Conservation (phyloP, 768 basidiomycete genomes). For the Artomyces pyxidatus region DNA sequence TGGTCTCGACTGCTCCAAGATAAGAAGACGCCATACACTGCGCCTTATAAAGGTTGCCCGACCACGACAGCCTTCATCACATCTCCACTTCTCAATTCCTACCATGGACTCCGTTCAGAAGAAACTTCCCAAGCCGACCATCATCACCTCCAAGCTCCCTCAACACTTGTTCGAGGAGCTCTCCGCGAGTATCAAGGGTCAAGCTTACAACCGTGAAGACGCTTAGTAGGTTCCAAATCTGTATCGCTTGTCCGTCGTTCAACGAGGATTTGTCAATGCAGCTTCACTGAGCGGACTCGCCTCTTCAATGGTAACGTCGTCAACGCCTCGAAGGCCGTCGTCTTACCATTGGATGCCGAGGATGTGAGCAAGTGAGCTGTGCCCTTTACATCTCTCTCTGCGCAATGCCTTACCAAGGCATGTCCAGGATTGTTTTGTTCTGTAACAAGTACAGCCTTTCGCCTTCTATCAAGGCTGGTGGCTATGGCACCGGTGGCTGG, state of each 20-base stretch:
- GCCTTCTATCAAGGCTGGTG: slow-evolving; percentile 82
- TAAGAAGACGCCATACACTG: too few relatives aligned
- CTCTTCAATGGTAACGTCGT: slow-evolving; percentile 76
- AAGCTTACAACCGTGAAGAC: slow-evolving; percentile 10
- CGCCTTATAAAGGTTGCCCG: too few relatives aligned
- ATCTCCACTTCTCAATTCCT: too few relatives aligned
- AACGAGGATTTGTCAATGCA: neutral
- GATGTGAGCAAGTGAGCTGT: slow-evolving; percentile 69
- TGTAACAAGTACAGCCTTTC: slow-evolving; percentile 63
- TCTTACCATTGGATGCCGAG: slow-evolving; percentile 66
- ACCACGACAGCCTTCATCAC: too few relatives aligned
- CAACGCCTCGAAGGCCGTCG: slow-evolving; percentile 51
- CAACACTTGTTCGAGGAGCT: slow-evolving; percentile 12
- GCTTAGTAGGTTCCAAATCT: slow-evolving; percentile 3
- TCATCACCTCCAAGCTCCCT: slow-evolving; percentile 5
- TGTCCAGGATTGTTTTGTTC: slow-evolving; percentile 56
- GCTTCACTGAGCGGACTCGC: slow-evolving; percentile 11
- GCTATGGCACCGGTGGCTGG: slow-evolving; percentile 89
- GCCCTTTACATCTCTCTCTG: neutral
- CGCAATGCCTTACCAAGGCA: neutral
- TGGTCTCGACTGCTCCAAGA: too few relatives aligned
- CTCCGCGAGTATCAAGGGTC: slow-evolving; percentile 6
- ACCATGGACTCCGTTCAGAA: too few relatives aligned
- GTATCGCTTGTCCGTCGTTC: neutral
- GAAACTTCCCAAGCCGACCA: neutral